Evolutionary conservation across 2,329 filamentous ascomycete genomes (phyloP).

Genomic region (Dothideomycetidae sp.): DNA sequence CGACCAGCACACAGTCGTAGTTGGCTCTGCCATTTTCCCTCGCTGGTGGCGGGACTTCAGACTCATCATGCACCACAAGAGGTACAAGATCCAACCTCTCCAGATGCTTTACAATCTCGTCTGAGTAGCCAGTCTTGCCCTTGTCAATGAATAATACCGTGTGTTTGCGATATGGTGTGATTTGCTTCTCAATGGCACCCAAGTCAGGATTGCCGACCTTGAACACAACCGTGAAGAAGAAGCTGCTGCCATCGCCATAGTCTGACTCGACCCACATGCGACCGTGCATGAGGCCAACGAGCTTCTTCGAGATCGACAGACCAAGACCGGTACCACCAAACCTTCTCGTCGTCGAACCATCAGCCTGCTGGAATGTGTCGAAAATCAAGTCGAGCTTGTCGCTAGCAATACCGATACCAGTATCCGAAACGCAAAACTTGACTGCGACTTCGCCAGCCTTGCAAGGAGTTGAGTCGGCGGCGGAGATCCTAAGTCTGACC

Average conservation of each 20-base stretch:
- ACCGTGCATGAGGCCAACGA: conserved; percentile 92
- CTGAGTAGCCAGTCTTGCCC: conserved; percentile 61
- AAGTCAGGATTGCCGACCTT: conserved; percentile 70
- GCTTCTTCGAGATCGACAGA: conserved; percentile 83
- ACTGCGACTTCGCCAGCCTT: conserved; percentile 71
- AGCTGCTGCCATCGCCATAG: conserved; percentile 80
- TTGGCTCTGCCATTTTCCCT: conserved; percentile 41
- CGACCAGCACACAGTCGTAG: conserved; percentile 92
- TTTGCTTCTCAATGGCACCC: conserved; percentile 62
- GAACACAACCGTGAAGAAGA: conserved; percentile 92
- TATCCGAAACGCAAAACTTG: conserved; percentile 91
- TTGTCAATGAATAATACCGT: conserved; percentile 92
- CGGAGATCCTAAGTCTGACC: conserved; percentile 82
- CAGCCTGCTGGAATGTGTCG: conserved; percentile 96
- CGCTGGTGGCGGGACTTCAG: conserved; percentile 47
- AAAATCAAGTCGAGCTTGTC: conserved; percentile 97
- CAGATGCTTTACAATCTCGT: conserved; percentile 67
- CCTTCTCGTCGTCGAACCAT: conserved; percentile 88
- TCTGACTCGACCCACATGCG: conserved; percentile 92
- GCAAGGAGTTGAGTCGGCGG: conserved; percentile 51
- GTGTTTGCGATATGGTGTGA: conserved; percentile 82
- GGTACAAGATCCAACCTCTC: conserved; percentile 65
- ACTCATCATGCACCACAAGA: conserved; percentile 65
- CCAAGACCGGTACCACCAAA: conserved; percentile 92
- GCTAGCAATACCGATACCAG: conserved; percentile 87